Conservation (phyloP, 441 rosid genomes). For the Corymbia citriodora region DNA sequence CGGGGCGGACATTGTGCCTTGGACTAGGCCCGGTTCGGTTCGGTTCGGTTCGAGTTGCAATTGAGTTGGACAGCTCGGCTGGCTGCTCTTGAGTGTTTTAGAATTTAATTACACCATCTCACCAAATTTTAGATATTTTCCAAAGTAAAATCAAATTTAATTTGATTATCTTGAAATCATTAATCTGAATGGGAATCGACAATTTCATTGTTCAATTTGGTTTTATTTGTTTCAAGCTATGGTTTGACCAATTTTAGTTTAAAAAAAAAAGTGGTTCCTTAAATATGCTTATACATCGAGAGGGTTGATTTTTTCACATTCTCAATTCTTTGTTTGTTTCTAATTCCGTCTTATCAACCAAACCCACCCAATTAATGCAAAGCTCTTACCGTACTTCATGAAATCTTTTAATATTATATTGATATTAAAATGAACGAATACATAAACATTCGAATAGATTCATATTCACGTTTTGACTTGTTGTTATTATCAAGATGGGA, state of each 20-base stretch:
- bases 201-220: background rate
- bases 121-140: background rate
- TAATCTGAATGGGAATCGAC: background rate
- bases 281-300: rapidly evolving
- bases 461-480: rapidly evolving
- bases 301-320: background rate
- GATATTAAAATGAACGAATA: rapidly evolving
- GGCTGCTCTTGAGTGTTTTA: background rate
- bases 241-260: background rate
- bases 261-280: background rate
- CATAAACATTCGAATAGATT: rapidly evolving
- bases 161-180: background rate
- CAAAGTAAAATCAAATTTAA: background rate
- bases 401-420: background rate
- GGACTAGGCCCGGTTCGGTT: background rate
- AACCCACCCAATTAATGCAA: rapidly evolving
- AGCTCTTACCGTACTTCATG: rapidly evolving
- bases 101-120: background rate
- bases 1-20: background rate
- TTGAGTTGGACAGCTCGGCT: background rate
- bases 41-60: background rate
- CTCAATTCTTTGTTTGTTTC: background rate
- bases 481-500: background rate
- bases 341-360: background rate
- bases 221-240: too few species aligned